phyloP scores from a whole-genome alignment of 2,329 filamentous ascomycete species.

The Trichoderma sp. region DNA sequence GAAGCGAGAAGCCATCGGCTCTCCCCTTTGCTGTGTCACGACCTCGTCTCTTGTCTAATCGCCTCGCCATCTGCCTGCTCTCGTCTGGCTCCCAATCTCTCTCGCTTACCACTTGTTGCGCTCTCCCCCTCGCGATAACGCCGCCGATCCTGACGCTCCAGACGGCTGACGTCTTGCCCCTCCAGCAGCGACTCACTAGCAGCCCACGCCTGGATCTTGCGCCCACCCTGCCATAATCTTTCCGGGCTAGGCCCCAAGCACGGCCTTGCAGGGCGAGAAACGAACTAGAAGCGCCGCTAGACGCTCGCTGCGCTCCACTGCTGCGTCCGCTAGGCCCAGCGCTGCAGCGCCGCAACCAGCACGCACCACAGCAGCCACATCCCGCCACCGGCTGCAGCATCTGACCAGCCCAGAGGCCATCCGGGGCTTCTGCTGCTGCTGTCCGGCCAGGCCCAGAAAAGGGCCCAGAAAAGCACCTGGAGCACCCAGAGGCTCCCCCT shows the following conservation, averaged over 20 bases:
- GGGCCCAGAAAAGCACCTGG: not conserved
- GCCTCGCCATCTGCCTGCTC: not conserved
- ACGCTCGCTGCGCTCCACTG: constrained; percentile 20
- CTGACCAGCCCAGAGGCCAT: constrained; percentile 6
- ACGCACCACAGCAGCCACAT: constrained; percentile 24
- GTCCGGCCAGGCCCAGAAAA: constrained; percentile 1
- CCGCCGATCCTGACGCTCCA: constrained; percentile 22
- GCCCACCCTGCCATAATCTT: constrained; percentile 20
- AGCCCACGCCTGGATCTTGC: constrained; percentile 21
- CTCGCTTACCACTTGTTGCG: not conserved
- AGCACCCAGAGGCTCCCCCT: not conserved
- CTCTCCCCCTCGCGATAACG: constrained; percentile 5
- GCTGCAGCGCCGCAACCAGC: constrained; percentile 11
- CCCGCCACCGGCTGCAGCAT: constrained; percentile 24
- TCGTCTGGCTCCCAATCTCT: not conserved
- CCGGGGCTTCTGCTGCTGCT: constrained; percentile 3
- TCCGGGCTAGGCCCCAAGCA: constrained; percentile 14
- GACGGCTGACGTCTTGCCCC: constrained; percentile 26
- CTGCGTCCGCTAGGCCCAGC: constrained; percentile 18
- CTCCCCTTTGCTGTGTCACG: not conserved
- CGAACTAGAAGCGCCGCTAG: constrained; percentile 24
- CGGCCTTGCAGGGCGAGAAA: constrained; percentile 21
- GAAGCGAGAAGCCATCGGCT: not conserved
- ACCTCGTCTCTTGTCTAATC: not conserved
- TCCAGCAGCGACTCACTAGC: constrained; percentile 20